Conservation (phyloP, 1,284 basidiomycete genomes). For the Cerioporus squamosus region DNA sequence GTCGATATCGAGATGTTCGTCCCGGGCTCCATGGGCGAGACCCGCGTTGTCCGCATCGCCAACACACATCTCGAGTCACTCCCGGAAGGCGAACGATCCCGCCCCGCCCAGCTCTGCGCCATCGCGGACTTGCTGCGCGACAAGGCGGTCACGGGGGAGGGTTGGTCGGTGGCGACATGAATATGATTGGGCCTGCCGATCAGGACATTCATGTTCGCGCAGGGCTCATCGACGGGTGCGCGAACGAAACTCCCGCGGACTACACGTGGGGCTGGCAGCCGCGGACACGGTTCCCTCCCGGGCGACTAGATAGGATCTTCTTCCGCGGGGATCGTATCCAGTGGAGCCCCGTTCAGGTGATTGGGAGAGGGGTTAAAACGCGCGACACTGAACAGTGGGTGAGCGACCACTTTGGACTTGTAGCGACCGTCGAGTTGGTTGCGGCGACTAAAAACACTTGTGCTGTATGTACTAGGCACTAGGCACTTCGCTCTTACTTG, state of each 20-base stretch:
- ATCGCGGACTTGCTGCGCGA: slow-evolving; percentile 52
- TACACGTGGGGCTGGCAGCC: slow-evolving; percentile 72
- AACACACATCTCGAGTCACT: slow-evolving; percentile 77
- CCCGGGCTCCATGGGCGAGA: slow-evolving; percentile 21
- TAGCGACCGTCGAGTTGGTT: slow-evolving; percentile 37
- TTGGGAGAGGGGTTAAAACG: slow-evolving; percentile 58
- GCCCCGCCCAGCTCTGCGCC: slow-evolving; percentile 57
- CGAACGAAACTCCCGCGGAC: slow-evolving; percentile 38
- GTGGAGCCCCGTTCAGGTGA: slow-evolving; percentile 45
- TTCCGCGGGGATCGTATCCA: slow-evolving; percentile 51
- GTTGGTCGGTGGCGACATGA: slow-evolving; percentile 73
- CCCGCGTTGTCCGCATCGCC: slow-evolving; percentile 51
- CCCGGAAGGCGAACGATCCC: slow-evolving; percentile 42
- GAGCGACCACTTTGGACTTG: slow-evolving; percentile 69
- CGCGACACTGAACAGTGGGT: slow-evolving; percentile 46
- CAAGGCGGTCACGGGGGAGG: slow-evolving; percentile 52
- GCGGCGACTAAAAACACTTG: not conserved
- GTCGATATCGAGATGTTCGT: slow-evolving; percentile 56
- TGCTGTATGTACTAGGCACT: not conserved
- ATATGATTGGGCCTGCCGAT: slow-evolving; percentile 55
- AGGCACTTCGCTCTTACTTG: not conserved
- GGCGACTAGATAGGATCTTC: slow-evolving; percentile 67
- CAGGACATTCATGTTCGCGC: slow-evolving; percentile 42
- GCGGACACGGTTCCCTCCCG: slow-evolving; percentile 45
- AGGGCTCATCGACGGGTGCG: slow-evolving; percentile 59